Evolutionary conservation across 2,329 filamentous ascomycete species (phyloP).

Genomic region (Diplodia seriata): DNA sequence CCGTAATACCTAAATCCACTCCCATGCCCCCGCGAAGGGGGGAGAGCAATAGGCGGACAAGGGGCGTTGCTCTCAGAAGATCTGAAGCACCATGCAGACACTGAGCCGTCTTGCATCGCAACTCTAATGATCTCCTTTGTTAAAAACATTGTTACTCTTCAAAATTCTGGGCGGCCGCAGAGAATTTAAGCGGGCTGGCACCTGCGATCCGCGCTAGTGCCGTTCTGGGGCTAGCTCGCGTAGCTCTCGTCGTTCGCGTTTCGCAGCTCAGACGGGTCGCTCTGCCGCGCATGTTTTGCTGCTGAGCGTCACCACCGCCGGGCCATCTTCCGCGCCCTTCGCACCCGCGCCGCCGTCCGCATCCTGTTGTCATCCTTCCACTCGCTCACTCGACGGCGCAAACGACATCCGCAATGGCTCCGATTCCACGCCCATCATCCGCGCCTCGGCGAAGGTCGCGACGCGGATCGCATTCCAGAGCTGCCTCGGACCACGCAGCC

Average conservation of each 20-base stretch:
- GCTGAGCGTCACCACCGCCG: conserved; percentile 17
- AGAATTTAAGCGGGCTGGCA: conserved; percentile 22
- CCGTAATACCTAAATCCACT: conserved; percentile 50
- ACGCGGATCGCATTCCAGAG: conserved; percentile 33
- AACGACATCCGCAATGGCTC: conserved; percentile 38
- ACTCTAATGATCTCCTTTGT: conserved; percentile 94
- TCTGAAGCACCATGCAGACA: conserved; percentile 99
- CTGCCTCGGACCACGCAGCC: conserved; percentile 33
- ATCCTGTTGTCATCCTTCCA: conserved; percentile 2
- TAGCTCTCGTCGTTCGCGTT: conserved; percentile 29
- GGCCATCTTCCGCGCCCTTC: conserved; percentile 25
- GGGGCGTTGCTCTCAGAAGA: conserved; percentile 82
- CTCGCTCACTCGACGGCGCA: background rate
- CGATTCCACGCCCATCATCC: conserved; percentile 39
- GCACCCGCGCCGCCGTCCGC: conserved; percentile 14
- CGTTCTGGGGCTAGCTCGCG: background rate
- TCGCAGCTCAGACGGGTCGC: conserved; percentile 14
- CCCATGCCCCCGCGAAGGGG: conserved; percentile 56
- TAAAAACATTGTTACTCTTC: conserved; percentile 70
- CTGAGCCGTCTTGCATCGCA: conserved; percentile 90
- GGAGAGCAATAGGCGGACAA: conserved; percentile 59
- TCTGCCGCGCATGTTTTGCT: conserved; percentile 32
- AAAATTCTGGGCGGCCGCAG: conserved; percentile 19
- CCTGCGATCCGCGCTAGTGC: conserved; percentile 7
- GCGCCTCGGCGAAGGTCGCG: conserved; percentile 20